Evolutionary conservation across 495 filamentous ascomycete species (phyloP).

Genomic region (Tuber aestivum): DNA sequence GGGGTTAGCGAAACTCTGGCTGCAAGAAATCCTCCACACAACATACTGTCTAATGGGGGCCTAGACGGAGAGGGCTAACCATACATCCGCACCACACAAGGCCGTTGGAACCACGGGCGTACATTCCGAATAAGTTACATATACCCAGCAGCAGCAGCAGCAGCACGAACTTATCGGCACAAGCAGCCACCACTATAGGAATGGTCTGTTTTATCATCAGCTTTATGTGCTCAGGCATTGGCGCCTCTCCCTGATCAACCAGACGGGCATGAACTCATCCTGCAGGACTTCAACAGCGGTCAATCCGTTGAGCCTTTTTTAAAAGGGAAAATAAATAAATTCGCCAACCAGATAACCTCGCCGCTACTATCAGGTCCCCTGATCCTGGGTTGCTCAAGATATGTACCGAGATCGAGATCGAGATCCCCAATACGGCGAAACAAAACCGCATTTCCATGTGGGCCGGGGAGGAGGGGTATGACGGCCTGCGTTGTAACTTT

Average conservation of each 20-base stretch:
- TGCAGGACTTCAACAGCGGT: not conserved
- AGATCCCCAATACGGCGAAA: not conserved
- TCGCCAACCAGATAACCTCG: not conserved
- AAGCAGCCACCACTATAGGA: not conserved
- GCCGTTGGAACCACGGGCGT: not conserved
- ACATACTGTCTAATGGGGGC: not conserved
- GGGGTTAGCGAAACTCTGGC: not conserved
- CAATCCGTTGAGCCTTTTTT: constrained; percentile 2
- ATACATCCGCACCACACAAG: not conserved
- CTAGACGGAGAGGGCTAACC: not conserved
- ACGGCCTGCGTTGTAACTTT: not conserved
- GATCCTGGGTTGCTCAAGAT: constrained; percentile 4
- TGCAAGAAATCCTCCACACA: not conserved
- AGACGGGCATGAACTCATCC: not conserved
- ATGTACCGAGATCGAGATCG: constrained; percentile 4
- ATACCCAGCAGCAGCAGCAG: not conserved
- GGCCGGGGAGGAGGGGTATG: not conserved
- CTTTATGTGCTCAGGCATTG: constrained; percentile 4
- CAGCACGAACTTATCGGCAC: not conserved
- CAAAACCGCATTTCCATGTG: constrained; percentile 2
- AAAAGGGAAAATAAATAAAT: not conserved
- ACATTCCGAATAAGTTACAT: constrained; percentile 2
- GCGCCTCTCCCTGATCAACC: constrained; percentile 4
- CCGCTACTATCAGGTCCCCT: not conserved
- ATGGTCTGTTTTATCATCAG: not conserved